A percentile compares a stretch with the other conserved stretches of the same genome.
phyloP scores from a whole-genome alignment of 176 grass and related monocot genomes.

The Thinopyrum elongatum region DNA sequence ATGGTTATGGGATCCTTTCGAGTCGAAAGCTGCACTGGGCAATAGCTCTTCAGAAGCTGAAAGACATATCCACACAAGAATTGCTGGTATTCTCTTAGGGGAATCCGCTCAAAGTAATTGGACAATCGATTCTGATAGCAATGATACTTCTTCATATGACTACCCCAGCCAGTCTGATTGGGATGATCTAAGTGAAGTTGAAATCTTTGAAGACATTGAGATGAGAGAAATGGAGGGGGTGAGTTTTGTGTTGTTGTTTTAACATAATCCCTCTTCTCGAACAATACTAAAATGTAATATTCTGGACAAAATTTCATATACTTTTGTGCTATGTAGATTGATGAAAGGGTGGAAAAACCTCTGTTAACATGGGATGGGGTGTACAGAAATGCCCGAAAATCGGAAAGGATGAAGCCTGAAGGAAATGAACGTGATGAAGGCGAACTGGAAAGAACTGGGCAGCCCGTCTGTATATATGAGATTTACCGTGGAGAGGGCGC shows the following conservation, averaged over 20 bases:
- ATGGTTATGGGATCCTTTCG: constrained; percentile 84
- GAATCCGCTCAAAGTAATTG: constrained; percentile 51
- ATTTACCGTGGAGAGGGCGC: constrained; percentile 82
- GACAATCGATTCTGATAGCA: constrained; percentile 41
- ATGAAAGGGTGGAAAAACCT: constrained; percentile 86
- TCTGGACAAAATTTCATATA: constrained; percentile 5
- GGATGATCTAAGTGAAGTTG: constrained; percentile 70
- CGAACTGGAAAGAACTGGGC: constrained; percentile 86
- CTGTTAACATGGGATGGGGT: constrained; percentile 92
- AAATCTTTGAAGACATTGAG: constrained; percentile 76
- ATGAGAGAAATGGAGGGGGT: constrained; percentile 88
- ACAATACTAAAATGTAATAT: constrained; percentile 4
- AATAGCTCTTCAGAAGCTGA: constrained; percentile 31
- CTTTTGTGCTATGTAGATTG: constrained; percentile 55
- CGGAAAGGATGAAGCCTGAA: constrained; percentile 79
- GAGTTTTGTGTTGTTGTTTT: constrained; percentile 28
- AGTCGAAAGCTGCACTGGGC: constrained; percentile 47
- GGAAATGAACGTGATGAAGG: constrained; percentile 92
- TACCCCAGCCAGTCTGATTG: constrained; percentile 73
- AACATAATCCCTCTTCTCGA: constrained; percentile 14
- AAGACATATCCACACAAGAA: constrained; percentile 26
- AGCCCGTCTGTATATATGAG: constrained; percentile 86
- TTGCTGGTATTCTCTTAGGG: constrained; percentile 48
- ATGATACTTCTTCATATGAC: constrained; percentile 51
- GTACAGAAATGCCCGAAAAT: constrained; percentile 74